Evolutionary conservation across 2,329 filamentous ascomycete genomes (phyloP), one percentile per base, ranked within the genome.

Genomic region (Penicillium glabrum): DNA sequence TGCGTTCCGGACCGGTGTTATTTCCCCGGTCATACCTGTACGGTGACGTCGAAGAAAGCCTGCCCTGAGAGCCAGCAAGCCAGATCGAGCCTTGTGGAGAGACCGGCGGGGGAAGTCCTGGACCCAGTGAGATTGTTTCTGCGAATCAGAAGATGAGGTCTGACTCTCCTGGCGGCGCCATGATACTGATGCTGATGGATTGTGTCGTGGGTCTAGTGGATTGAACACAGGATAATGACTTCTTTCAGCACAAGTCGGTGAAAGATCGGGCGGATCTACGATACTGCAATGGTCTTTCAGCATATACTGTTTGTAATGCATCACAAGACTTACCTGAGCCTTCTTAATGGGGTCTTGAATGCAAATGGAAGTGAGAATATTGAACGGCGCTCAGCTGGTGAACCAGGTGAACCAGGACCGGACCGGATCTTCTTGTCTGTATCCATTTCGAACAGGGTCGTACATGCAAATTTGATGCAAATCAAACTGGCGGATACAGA

Each of bases 171-270:
- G 53, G 21, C 59, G 53, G 29, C 45, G 46, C 58, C 61, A 64
- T 31, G 53, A 31, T 16, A 51, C 49, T 5, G 51, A 29, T n/a
- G 35, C 45, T 9, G 65, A 45, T 43, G 73, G 67, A 26, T 74
- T 75, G 48, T 75, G 74, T 27, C 69, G 63, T 56, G 72, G 71
- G 48, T 76, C 66, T n/a, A 55, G 59, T 29, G 72, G 70, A 47
- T 75, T 65, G 51, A 69, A 76, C 14, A 75, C 35, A 2, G 73
- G 72, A 56, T 75, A 76, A 56, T 74, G 68, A 9, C 55, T 53
- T 31, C 60, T 69, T 59, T 76, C 73, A 46, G 70, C 60, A 47
- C 70, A 75, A 3, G 64, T 63, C 39, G 65, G 66, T 23, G 26
- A 59, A 43, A 43, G 51, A 53, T 27, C 51, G 46, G 23, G 60